A percentile compares a stretch with the other conserved stretches of the same genome.
phyloP scores from a whole-genome alignment of 1,284 basidiomycete genomes.

The Meripilus lineatus region DNA sequence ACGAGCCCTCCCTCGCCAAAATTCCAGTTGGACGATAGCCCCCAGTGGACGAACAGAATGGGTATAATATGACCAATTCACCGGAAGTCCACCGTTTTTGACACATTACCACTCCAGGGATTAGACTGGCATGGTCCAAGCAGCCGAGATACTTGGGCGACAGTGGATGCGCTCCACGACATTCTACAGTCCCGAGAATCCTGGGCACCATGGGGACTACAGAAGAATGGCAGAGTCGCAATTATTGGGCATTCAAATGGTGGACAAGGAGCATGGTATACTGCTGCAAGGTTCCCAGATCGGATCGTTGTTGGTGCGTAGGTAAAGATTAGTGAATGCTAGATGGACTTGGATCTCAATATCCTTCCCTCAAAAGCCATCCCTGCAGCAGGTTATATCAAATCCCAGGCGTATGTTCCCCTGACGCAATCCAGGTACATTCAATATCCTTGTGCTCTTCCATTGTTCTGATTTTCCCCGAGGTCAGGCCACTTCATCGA shows the following conservation, averaged over 20 bases:
- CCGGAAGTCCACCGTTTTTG: neutral
- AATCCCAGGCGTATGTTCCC: conserved; percentile 81
- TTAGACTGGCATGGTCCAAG: conserved; percentile 84
- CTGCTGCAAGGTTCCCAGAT: conserved; percentile 75
- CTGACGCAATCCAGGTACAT: conserved; percentile 58
- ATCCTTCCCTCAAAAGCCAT: conserved; percentile 49
- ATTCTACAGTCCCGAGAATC: conserved; percentile 34
- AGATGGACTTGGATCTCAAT: too few relatives aligned
- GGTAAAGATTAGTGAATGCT: too few relatives aligned
- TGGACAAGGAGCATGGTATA: conserved; percentile 85
- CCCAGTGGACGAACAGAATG: conserved; percentile 73
- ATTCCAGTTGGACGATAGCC: conserved; percentile 63
- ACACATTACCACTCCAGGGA: conserved; percentile 44
- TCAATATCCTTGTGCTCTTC: neutral
- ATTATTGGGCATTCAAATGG: conserved; percentile 91
- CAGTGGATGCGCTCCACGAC: conserved; percentile 46
- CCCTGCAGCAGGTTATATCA: conserved; percentile 75
- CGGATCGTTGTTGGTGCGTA: conserved; percentile 56
- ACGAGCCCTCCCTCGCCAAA: conserved; percentile 51
- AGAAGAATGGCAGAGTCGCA: conserved; percentile 40
- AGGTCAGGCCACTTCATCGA: conserved; percentile 76
- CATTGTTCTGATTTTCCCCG: neutral
- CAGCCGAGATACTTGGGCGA: conserved; percentile 52
- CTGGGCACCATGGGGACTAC: conserved; percentile 41
- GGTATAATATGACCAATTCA: conserved; percentile 39